Evolutionary conservation across 257 asterid genomes (phyloP).

Genomic region (Solanum verrucosum): DNA sequence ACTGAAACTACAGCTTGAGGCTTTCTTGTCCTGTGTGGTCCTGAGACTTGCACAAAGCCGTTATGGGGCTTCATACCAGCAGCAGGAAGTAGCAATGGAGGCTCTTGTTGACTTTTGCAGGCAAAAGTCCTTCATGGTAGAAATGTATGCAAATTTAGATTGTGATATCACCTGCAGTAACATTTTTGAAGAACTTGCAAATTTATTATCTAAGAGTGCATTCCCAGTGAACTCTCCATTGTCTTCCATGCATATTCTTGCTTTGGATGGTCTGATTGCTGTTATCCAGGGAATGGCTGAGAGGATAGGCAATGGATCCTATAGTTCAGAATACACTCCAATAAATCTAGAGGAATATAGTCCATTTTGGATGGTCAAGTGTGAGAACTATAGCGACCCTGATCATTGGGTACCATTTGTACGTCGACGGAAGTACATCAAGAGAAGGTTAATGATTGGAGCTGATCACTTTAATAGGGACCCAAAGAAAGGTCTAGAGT

Average conservation of each 20-base stretch:
- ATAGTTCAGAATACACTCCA: slow-evolving; percentile 46
- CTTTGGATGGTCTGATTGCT: slow-evolving; percentile 94
- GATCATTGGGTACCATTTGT: slow-evolving; percentile 91
- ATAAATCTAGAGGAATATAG: slow-evolving; percentile 66
- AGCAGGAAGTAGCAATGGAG: slow-evolving; percentile 99
- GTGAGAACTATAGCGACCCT: slow-evolving; percentile 74
- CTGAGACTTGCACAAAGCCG: slow-evolving; percentile 89
- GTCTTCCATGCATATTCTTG: slow-evolving; percentile 95
- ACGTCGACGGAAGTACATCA: slow-evolving; percentile 72
- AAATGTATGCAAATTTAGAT: slow-evolving; percentile 87
- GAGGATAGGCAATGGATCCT: slow-evolving; percentile 82
- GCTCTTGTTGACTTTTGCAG: slow-evolving; percentile 93
- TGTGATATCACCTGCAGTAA: slow-evolving; percentile 94
- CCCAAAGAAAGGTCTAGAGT: slow-evolving; percentile 93
- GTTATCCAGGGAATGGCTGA: slow-evolving; percentile 99
- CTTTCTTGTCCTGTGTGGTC: slow-evolving; percentile 91
- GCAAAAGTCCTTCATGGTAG: slow-evolving; percentile 89
- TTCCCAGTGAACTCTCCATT: slow-evolving; percentile 94
- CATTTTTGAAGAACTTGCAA: slow-evolving; percentile 94
- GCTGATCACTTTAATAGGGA: slow-evolving; percentile 98
- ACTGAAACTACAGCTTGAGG: slow-evolving; percentile 91
- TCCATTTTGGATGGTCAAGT: slow-evolving; percentile 96
- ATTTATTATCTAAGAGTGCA: slow-evolving; percentile 84
- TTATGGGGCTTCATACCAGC: slow-evolving; percentile 88
- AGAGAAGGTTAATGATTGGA: slow-evolving; percentile 92